These are phyloP conservation scores for Alternaria sp. DNA, from an alignment of 2,329 filamentous ascomycete species.

Conservation along the genomic window DNA sequence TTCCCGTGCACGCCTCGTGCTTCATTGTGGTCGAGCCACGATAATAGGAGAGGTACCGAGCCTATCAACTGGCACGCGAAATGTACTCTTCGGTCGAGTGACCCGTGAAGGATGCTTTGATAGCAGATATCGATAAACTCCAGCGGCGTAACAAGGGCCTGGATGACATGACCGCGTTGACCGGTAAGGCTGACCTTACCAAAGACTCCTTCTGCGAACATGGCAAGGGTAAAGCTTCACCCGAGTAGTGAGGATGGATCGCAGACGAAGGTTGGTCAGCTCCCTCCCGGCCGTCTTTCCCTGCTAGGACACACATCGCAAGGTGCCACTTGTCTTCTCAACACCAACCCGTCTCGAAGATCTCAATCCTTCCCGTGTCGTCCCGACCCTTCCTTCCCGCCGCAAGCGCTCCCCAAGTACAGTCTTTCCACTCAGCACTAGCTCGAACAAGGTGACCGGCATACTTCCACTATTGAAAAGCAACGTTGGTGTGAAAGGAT, in stretches of 20 bases:
- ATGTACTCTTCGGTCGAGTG: background rate
- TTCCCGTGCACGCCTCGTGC: background rate
- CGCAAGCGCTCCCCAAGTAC: background rate
- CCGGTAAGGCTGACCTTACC: background rate
- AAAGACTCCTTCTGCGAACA: background rate
- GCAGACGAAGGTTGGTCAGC: background rate
- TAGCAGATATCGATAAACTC: background rate
- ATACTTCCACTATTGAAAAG: background rate
- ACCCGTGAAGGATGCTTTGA: background rate
- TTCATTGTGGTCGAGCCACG: background rate
- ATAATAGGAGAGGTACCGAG: background rate
- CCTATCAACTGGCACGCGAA: background rate
- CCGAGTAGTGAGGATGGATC: background rate
- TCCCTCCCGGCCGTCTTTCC: background rate
- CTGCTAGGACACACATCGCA: background rate
- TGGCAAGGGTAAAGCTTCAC: background rate
- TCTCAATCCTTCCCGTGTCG: conserved; percentile 8
- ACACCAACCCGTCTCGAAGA: background rate
- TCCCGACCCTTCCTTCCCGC: conserved; percentile 6
- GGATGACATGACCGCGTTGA: background rate
- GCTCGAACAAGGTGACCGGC: background rate
- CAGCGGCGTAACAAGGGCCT: background rate
- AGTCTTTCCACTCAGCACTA: background rate
- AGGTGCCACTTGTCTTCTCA: conserved; percentile 13
- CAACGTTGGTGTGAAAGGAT: background rate